Evolutionary conservation across 169 alveolate species (phyloP), one percentile per base, ranked within the genome.

Genomic region (Toxoplasma gondii): DNA sequence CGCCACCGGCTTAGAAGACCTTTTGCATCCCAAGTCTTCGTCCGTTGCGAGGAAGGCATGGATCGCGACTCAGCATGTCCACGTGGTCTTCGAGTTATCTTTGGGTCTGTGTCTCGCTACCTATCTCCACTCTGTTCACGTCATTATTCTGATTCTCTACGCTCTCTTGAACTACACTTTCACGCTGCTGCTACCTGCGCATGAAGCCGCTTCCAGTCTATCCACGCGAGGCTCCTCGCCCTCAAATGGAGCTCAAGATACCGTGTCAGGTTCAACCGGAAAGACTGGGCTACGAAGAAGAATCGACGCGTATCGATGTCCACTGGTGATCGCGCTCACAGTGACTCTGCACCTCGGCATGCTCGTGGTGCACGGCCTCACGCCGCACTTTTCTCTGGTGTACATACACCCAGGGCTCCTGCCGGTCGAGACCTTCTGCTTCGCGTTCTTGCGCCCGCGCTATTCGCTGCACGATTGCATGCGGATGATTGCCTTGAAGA

Each of bases 401-500:
- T 78, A 29, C 24, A 78, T 78, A 1, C 86, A 78, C 43, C 86
- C 86, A 7, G 12, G 45, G 7, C 86, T 78, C 29, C 45, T 78
- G 86, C 86, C 86, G 22, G 10, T 78, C 39, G 86, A 78, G 45
- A 38, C n/a, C 29, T 38, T 78, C 22, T 78, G 22, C 86, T 78
- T 78, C n/a, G 16, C 86, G 27, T 78, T 78, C n/a, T 4, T 78
- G 86, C 45, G 49, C 29, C 86, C 86, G n/a, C 39, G 39, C 39
- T 78, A 78, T 45, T 78, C 86, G 49, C 86, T 78, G 12, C 86
- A 78, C 45, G 86, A 78, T 45, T 78, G 86, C 43, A 45, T 78
- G n/a, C 86, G 86, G 39, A n/a, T 78, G 49, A 38, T 78, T 36
- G 86, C 45, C 44, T 78, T 82, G 36, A 82, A 82, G 64, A 12